Conservation (phyloP, 352 stramenopile genomes). For the Globisporangium alternatum region DNA sequence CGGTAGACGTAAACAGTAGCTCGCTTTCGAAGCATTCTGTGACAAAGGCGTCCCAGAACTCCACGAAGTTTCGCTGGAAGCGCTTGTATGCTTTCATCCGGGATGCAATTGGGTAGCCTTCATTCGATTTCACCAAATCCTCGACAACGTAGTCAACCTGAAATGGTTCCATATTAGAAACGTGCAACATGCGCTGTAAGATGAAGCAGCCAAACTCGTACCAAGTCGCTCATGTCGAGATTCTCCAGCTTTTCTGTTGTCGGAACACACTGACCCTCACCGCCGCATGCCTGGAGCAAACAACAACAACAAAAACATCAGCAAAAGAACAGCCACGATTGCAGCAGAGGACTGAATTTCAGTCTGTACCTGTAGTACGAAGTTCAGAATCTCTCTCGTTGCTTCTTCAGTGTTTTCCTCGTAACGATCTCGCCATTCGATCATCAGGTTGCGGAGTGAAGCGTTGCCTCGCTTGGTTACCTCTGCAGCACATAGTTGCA, state of each 20-base stretch:
- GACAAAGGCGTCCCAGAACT: constrained; percentile 80
- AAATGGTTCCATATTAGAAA: background rate
- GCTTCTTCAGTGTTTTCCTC: constrained; percentile 50
- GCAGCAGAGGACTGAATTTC: background rate
- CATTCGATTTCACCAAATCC: constrained; percentile 56
- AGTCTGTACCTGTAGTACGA: constrained; percentile 53
- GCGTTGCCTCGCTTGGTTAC: constrained; percentile 49
- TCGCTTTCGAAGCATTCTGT: constrained; percentile 81
- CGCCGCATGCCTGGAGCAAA: constrained; percentile 48
- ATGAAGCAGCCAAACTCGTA: constrained; percentile 7
- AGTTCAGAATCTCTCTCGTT: constrained; percentile 73
- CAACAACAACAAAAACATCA: background rate
- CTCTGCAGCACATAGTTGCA: constrained; percentile 28
- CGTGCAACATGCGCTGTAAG: background rate
- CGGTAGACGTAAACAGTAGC: constrained; percentile 64
- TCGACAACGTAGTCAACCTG: constrained; percentile 55
- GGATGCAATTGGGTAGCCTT: constrained; percentile 69
- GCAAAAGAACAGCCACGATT: background rate
- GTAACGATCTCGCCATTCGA: constrained; percentile 70
- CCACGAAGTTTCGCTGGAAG: constrained; percentile 62
- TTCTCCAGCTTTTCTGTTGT: constrained; percentile 52
- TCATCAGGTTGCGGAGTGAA: constrained; percentile 50
- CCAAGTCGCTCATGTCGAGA: constrained; percentile 70
- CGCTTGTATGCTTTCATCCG: constrained; percentile 52
- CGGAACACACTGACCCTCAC: constrained; percentile 43